phyloP scores from a whole-genome alignment of 2,329 filamentous ascomycete genomes.

The Fragosphaeria purpurea region DNA sequence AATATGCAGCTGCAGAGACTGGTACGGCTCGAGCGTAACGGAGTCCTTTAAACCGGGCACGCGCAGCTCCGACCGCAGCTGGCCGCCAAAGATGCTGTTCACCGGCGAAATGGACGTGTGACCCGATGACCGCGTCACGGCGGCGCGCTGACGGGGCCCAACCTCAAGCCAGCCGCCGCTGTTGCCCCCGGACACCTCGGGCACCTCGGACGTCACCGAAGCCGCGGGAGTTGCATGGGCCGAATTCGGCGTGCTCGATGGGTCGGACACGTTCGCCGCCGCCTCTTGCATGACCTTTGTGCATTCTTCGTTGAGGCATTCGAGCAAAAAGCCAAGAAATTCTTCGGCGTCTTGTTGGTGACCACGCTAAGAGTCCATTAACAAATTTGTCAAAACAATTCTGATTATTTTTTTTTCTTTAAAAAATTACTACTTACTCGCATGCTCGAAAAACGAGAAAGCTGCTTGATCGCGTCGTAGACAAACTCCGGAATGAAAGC shows the following conservation, averaged over 20 bases:
- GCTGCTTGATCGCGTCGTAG: slow-evolving; percentile 79
- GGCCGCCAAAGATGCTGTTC: slow-evolving; percentile 89
- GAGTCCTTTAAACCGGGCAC: slow-evolving; percentile 83
- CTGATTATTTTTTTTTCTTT: too few species aligned
- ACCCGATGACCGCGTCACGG: slow-evolving; percentile 79
- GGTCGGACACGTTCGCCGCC: slow-evolving; percentile 26
- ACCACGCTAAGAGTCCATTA: slow-evolving; percentile 50
- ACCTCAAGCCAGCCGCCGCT: slow-evolving; percentile 82
- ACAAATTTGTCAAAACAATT: too few species aligned
- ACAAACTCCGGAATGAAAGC: slow-evolving; percentile 90
- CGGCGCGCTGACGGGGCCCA: slow-evolving; percentile 78
- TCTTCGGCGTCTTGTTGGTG: slow-evolving; percentile 98
- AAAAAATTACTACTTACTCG: slow-evolving; percentile 45
- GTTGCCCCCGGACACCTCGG: slow-evolving; percentile 14
- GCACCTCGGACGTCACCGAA: slow-evolving; percentile 17
- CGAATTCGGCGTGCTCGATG: slow-evolving; percentile 26
- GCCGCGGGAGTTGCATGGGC: slow-evolving; percentile 32
- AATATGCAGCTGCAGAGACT: slow-evolving; percentile 91
- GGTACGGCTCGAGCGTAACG: slow-evolving; percentile 86
- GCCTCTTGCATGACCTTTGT: slow-evolving; percentile 57
- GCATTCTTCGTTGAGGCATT: slow-evolving; percentile 90
- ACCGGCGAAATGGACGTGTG: slow-evolving; percentile 65
- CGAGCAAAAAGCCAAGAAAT: slow-evolving; percentile 85
- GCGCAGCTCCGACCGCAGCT: slow-evolving; percentile 78
- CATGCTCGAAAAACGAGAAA: slow-evolving; percentile 88